These are phyloP conservation scores for Crithidia mellificae DNA, from an alignment of 208 protist species.

Conservation along the genomic window DNA sequence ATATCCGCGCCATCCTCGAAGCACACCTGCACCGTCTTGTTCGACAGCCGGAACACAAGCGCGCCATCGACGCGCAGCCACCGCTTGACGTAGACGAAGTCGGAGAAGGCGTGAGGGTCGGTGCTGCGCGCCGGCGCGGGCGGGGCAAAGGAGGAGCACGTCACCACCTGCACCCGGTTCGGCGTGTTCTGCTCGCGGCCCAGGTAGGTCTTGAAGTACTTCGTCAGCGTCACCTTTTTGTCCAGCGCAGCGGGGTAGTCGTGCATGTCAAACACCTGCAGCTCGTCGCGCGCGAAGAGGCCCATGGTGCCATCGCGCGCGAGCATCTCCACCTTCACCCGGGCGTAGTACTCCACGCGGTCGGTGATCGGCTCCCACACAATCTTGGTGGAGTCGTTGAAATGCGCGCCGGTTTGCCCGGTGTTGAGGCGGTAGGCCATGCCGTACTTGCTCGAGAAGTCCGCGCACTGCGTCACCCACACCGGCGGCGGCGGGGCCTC, in stretches of 20 bases:
- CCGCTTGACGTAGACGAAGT: constrained; percentile 95
- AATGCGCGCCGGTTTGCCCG: constrained; percentile 95
- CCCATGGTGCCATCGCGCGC: constrained; percentile 26
- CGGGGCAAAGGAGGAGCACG: constrained; percentile 52
- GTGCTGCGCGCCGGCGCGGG: constrained; percentile 36
- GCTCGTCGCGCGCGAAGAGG: constrained; percentile 76
- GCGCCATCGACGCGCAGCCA: constrained; percentile 94
- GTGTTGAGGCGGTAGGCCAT: constrained; percentile 95
- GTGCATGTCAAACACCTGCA: constrained; percentile 70
- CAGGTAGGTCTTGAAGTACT: constrained; percentile 94
- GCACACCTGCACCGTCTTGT: constrained; percentile 95
- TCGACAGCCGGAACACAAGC: constrained; percentile 95
- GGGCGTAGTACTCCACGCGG: constrained; percentile 81
- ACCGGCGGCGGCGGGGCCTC: constrained; percentile 48
- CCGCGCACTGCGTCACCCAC: constrained; percentile 92
- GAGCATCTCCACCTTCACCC: constrained; percentile 62
- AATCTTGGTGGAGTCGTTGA: constrained; percentile 98
- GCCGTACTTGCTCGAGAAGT: constrained; percentile 98
- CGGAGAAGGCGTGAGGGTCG: constrained; percentile 54
- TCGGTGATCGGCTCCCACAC: constrained; percentile 79
- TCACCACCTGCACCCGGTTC: constrained; percentile 66
- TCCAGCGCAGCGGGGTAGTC: constrained; percentile 79
- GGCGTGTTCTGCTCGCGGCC: constrained; percentile 40
- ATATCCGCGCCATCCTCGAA: constrained; percentile 95
- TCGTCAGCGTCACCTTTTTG: constrained; percentile 97